Base-by-base conservation (phyloP, 306 rosid genomes). In the Trifolium dubium region DNA sequence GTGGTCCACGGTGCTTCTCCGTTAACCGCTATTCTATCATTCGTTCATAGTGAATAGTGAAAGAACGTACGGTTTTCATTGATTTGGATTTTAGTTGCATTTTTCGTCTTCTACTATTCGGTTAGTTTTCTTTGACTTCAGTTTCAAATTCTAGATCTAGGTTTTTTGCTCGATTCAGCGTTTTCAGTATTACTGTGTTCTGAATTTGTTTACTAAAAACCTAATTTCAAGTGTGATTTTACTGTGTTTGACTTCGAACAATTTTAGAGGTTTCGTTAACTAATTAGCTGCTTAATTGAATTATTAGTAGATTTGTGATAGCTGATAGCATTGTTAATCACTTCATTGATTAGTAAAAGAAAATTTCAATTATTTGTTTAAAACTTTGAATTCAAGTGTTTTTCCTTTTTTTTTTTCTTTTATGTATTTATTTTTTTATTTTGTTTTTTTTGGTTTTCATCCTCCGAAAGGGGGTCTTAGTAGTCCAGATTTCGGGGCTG, bases 71-170 rank as follows among this genome's bases (percentile, higher is more conserved):
- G 11, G 50, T 7, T 41, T 53, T 13, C 23, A 18, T 2, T 0
- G 34, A 28, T 19, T 69, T 28, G 13, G 69, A 67, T 77, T 75
- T 64, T n/a, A 43, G 2, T 78, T 10, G 64, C 83, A 77, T 84
- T 77, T n/a, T 41, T 43, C 76, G 34, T 43, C 76, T 32, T 3
- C 72, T 15, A 14, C 69, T 44, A 17, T 43, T 75, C 28, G 83
- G 85, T 84, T 35, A 53, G 74, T 78, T 69, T 3, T 39, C 11
- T 23, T 29, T 3, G 3, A 37, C 84, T 85, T 80, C 72, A 1
- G 6, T 8, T 35, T 6, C 4, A 1, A 10, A 64, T 75, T 50
- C 29, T 63, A 82, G 95, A 89, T 91, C 87, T 85, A 78, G 71
- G 68, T 51, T 44, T 23, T 34, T 23, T 51, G 19, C 12, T 39